These are phyloP conservation scores for Talaromyces funiculosus DNA, from an alignment of 2,329 filamentous ascomycete genomes.

Conservation along the genomic window DNA sequence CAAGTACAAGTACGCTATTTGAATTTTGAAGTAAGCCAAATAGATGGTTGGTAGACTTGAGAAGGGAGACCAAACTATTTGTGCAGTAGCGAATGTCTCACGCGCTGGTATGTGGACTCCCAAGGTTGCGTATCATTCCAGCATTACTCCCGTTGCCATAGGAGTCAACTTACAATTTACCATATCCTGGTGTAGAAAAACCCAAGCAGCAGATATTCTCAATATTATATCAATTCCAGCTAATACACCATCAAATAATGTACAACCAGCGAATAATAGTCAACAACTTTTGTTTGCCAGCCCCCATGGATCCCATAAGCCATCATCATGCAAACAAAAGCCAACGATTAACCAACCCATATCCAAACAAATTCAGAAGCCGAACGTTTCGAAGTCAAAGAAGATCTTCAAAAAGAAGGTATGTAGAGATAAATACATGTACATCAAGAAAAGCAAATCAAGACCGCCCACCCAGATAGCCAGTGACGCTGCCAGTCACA, in stretches of 20 bases:
- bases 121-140: neutral
- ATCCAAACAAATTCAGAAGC: neutral
- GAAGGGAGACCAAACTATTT: too few relatives aligned
- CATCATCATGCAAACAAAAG: conserved; percentile 5
- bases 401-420: neutral
- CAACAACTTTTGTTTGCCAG: neutral
- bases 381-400: neutral
- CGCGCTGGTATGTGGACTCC: neutral
- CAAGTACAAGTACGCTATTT: neutral
- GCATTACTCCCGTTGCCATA: neutral
- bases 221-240: neutral
- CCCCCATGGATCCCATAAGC: conserved; percentile 1
- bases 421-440: neutral
- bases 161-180: neutral
- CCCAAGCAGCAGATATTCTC: neutral
- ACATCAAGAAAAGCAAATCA: neutral
- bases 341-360: neutral
- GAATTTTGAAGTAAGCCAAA: neutral
- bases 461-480: neutral
- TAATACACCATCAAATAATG: neutral
- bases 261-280: neutral
- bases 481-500: neutral
- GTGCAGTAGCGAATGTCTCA: neutral
- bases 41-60: neutral
- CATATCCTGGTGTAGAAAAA: neutral